Evolutionary conservation across 1,284 basidiomycete genomes (phyloP).

Genomic region (Abortiporus biennis): DNA sequence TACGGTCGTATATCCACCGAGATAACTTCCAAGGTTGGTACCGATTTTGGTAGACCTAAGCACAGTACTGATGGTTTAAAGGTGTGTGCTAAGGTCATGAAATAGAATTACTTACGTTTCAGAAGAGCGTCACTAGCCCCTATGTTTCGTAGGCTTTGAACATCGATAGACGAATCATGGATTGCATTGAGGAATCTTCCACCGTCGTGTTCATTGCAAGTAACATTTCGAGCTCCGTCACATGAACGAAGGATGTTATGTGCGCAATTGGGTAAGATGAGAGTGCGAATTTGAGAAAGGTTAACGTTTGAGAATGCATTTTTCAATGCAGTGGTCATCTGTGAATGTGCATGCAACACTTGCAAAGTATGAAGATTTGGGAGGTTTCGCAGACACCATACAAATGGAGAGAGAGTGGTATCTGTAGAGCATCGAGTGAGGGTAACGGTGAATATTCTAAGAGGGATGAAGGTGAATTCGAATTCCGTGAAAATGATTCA

Average conservation of each 20-base stretch:
- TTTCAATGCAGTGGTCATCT: conserved; percentile 24
- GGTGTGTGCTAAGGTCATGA: not conserved
- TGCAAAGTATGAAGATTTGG: conserved; percentile 30
- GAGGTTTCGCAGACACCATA: conserved; percentile 22
- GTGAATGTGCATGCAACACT: conserved; percentile 22
- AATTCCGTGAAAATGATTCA: not conserved
- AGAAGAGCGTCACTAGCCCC: not conserved
- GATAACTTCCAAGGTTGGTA: not conserved
- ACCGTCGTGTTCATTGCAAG: conserved; percentile 17
- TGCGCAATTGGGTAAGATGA: conserved; percentile 22
- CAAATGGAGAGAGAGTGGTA: conserved; percentile 24
- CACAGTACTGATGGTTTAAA: not conserved
- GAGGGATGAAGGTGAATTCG: not conserved
- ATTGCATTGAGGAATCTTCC: conserved; percentile 22
- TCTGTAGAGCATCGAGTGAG: conserved; percentile 21
- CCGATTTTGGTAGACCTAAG: not conserved
- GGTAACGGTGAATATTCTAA: conserved; percentile 23
- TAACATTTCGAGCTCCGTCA: conserved; percentile 23
- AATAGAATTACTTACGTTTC: not conserved
- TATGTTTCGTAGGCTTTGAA: conserved; percentile 15
- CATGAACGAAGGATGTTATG: conserved; percentile 28
- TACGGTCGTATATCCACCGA: no score
- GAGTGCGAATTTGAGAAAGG: conserved; percentile 23
- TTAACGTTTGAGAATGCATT: conserved; percentile 19
- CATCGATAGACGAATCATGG: conserved; percentile 18